Percentiles rank a stretch among this genome's conserved stretches.
Conservation (phyloP, 305 asterid species). For the Fraxinus platypoda region DNA sequence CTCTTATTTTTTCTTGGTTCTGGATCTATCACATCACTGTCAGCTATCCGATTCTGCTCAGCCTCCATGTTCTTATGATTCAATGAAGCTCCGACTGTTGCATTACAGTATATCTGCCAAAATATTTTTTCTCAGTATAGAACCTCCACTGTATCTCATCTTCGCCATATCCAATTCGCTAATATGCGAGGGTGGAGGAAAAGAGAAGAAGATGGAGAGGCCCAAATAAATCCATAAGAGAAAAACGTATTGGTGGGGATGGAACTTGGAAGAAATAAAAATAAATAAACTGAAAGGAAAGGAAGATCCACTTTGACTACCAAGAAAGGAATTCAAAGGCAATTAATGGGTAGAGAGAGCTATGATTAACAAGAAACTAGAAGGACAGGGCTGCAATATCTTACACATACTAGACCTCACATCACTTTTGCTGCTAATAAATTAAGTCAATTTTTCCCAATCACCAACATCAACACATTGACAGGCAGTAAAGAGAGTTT, state of each 20-base stretch:
- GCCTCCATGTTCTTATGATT: conserved; percentile 14
- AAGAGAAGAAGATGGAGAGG: neutral
- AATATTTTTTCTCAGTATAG: conserved; percentile 16
- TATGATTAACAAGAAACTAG: neutral
- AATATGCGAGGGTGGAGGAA: neutral
- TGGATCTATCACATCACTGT: neutral
- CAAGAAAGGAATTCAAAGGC: neutral
- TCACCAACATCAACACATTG: too few relatives aligned
- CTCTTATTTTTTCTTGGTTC: neutral
- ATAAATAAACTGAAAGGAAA: neutral
- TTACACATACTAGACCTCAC: too few relatives aligned
- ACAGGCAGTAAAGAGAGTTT: too few relatives aligned
- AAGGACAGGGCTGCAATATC: neutral
- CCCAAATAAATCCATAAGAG: neutral
- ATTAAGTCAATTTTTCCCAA: too few relatives aligned
- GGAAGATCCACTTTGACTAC: neutral
- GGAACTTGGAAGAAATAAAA: neutral
- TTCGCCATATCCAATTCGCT: neutral
- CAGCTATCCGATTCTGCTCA: neutral
- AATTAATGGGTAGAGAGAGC: neutral
- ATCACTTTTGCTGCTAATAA: too few relatives aligned
- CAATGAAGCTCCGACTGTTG: conserved; percentile 6
- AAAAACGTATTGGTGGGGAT: neutral
- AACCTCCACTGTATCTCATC: conserved; percentile 21
- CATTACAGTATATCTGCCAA: conserved; percentile 30